Percentiles rank a stretch among this genome's conserved stretches.
phyloP scores from a whole-genome alignment of 805 yeast genomes.

The Starmerella scarabaei region DNA sequence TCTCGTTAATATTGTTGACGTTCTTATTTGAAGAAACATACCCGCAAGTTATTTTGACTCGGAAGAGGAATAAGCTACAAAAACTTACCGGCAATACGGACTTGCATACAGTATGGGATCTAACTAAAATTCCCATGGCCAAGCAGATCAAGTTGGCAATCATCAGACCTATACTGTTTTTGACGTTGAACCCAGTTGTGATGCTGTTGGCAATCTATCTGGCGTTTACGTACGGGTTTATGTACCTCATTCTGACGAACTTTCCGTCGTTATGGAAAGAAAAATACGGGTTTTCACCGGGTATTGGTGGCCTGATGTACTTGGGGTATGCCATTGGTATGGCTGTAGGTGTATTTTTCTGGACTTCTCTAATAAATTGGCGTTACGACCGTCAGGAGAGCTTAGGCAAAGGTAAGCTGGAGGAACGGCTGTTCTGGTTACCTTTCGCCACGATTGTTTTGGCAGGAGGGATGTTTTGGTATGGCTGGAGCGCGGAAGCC shows the following conservation, averaged over 20 bases:
- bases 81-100: constrained; percentile 42
- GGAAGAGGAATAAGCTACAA: constrained; percentile 37
- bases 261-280: constrained; percentile 42
- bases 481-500: constrained; percentile 57
- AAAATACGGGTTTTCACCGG: constrained; percentile 36
- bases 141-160: constrained; percentile 32
- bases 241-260: constrained; percentile 49
- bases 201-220: constrained; percentile 47
- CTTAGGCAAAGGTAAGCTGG: constrained; percentile 45
- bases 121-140: constrained; percentile 19
- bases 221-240: constrained; percentile 55
- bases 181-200: constrained; percentile 50
- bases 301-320: constrained; percentile 47
- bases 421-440: constrained; percentile 43
- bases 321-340: constrained; percentile 46
- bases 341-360: constrained; percentile 36
- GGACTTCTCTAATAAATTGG: constrained; percentile 35
- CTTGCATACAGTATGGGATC: constrained; percentile 48
- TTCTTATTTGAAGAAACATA: constrained; percentile 45
- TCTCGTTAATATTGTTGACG: constrained; percentile 33
- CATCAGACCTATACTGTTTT: constrained; percentile 41
- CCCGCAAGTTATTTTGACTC: constrained; percentile 38
- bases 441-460: constrained; percentile 39
- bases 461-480: constrained; percentile 53
- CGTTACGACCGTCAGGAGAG: constrained; percentile 23